Base-by-base conservation (phyloP, 2,329 filamentous ascomycete genomes). In the Verticillium nubilum region DNA sequence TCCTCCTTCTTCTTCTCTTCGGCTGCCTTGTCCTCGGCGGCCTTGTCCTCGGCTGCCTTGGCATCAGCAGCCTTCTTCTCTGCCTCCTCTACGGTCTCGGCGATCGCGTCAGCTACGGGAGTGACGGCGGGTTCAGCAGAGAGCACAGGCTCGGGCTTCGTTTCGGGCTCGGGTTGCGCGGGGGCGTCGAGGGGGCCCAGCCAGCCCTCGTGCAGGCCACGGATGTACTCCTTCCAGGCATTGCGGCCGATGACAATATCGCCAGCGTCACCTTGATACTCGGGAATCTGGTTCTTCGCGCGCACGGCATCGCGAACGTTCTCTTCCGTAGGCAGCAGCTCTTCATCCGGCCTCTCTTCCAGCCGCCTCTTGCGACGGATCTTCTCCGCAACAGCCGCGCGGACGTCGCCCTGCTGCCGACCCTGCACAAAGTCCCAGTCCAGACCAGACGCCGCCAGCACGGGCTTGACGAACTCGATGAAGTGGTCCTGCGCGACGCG, bases 361-460 rank as follows among this genome's bases (percentile, higher is more conserved):
- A 83, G 82, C 62, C 84, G 80, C 67, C 88, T 83, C 66, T 81
- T 79, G 69, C 92, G 86, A 60, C 95, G 84, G 72, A 97, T 91
- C 71, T 86, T 88, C 77, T 97, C 92, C 27, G 95, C 94, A 54
- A 96, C 83, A 15, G 89, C 90, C 57, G 91, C 92, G 62, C 95
- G 82, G 52, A 99, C 86, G 70, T 99, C 94, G n/a, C 95, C 95
- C 77, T 97, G 90, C 70, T 89, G 88, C 58, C 93, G 82, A 5
- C 94, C 95, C 75, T 98, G 94, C 5, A 98, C 85, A 60, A 97
- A 96, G 68, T 97, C 94, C 87, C 96, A 98, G 73, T 99, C 95
- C 69, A 98, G 77, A 0, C 93, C 93, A 1, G 91, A 94, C 2
- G 92, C 89, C 4, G 95, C 90, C 42, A 99, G 78, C 27, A 99